Evolutionary conservation across 352 stramenopile genomes (phyloP), one percentile per base, ranked within the genome.

Genomic region (Phytophthora cactorum): DNA sequence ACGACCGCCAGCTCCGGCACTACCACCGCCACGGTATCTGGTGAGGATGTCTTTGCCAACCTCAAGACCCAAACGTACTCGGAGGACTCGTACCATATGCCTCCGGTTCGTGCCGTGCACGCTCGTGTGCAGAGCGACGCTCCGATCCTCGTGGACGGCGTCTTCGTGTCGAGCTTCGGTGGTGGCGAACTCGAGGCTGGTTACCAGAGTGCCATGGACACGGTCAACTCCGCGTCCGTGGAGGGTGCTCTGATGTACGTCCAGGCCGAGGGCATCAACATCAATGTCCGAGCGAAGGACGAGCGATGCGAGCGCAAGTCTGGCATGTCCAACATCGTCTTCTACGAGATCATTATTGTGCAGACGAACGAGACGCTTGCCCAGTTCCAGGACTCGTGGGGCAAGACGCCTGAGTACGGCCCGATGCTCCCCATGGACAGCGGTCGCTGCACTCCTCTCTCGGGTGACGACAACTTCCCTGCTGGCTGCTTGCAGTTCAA

Each of bases 191-290:
- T 91, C 7, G 68, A 82, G 9, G 75, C 75, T 11, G 85, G 83
- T 0, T 93, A 93, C 72, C 45, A 82, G 12, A 82, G 80, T 41
- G 73, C 60, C 9, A 76, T 93, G 58, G 84, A 95, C 70, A 77
- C 72, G 2, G 85, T 95, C 58, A 95, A 95, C 69, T 90, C 83
- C 5, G 87, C 84, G 15, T 81, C 63, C 0, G 82, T 95, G 0
- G 84, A 93, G 28, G 87, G 87, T 15, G 76, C 82, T 4, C 74
- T 95, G 45, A 91, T 93, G 81, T 95, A 89, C 54, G 84, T 95
- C 4, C 84, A 93, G 68, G 84, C 84, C 1, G 86, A 95, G 38
- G 82, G 83, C 14, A 95, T 95, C 71, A 90, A 95, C 63, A 34
- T 79, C 25, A 78, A 86, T 43, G 66, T 74, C 10, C 82, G 84